phyloP scores from a whole-genome alignment of 2,329 filamentous ascomycete genomes.

The Arthrobotrys pseudoclavata region DNA sequence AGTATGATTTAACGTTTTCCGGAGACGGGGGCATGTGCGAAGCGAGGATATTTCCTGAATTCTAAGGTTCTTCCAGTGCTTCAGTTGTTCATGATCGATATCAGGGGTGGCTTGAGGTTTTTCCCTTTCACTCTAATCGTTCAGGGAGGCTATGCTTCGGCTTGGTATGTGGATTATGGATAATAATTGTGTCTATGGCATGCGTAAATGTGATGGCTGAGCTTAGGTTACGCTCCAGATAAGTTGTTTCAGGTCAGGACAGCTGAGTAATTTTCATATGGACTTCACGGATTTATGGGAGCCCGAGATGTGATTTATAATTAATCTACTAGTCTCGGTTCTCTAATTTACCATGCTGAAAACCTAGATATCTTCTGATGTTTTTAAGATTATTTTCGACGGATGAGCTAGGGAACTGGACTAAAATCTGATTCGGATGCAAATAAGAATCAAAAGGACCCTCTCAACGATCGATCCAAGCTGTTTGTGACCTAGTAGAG shows the following conservation, averaged over 20 bases:
- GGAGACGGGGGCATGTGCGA: constrained; percentile 11
- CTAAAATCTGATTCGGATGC: constrained; percentile 1
- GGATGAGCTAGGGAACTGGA: neutral
- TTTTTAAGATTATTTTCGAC: neutral
- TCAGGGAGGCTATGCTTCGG: neutral
- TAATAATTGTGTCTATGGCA: neutral
- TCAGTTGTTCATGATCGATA: neutral
- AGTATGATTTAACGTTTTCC: constrained; percentile 19
- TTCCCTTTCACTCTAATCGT: neutral
- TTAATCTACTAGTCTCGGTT: neutral
- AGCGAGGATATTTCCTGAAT: constrained; percentile 21
- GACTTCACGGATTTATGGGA: neutral
- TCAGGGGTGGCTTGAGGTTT: neutral
- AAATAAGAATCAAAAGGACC: constrained; percentile 2
- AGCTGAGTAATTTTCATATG: neutral
- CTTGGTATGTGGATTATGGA: neutral
- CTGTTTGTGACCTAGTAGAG: neutral
- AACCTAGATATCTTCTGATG: constrained; percentile 23
- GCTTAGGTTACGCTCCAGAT: neutral
- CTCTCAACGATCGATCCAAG: neutral
- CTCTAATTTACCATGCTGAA: neutral
- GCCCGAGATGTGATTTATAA: neutral
- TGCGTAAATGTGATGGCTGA: constrained; percentile 5
- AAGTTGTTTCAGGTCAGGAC: neutral
- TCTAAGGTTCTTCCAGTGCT: constrained; percentile 4